Base-by-base conservation (phyloP, 257 asterid species). In the Solanum chiquidenum region DNA sequence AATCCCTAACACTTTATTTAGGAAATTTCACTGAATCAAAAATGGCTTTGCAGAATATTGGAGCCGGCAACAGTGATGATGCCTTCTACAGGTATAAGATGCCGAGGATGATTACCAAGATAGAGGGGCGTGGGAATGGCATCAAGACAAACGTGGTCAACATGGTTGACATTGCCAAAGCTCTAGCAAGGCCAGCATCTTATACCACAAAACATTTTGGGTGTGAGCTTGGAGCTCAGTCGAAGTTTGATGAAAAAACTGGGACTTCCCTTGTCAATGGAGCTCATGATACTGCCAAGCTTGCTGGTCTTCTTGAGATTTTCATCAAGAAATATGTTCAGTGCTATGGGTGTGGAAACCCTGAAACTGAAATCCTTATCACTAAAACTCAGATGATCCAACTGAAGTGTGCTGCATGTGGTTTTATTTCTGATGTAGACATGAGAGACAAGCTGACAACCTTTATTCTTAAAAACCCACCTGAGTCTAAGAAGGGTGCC, bases 21-120 rank as follows among this genome's bases (percentile, higher is more conserved):
- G 31, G 29, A 42, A 35, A 7, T 76, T 75, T 37, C 42, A 37
- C 86, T 66, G 86, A 77, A 88, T 55, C 21, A 83, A 88, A 29
- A 21, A 91, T 91, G 93, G 92, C 89, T 34, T 85, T 91, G 49
- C 92, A 89, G 77, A 91, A 91, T 85, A 91, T 90, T 35, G 93
- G 93, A 87, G 93, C 92, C 34, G 35, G 90, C 86, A 91, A 91
- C 92, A 88, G 90, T 52, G 93, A 91, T 90, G 93, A 91, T 88
- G 92, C 93, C 92, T 91, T 91, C 88, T 91, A 90, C 88, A 82
- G 93, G 88, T 91, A 91, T n/a, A 91, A 91, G 91, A 91, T 91
- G 93, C 93, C 93, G 8, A 91, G 84, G 83, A 91, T 91, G 93
- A 82, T 91, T 23, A 91, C 92, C 9, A 91, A 91, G 86, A 88